These are phyloP conservation scores for Emmonsiellopsis sp. DNA, from an alignment of 2,329 filamentous ascomycete genomes.

Conservation along the genomic window DNA sequence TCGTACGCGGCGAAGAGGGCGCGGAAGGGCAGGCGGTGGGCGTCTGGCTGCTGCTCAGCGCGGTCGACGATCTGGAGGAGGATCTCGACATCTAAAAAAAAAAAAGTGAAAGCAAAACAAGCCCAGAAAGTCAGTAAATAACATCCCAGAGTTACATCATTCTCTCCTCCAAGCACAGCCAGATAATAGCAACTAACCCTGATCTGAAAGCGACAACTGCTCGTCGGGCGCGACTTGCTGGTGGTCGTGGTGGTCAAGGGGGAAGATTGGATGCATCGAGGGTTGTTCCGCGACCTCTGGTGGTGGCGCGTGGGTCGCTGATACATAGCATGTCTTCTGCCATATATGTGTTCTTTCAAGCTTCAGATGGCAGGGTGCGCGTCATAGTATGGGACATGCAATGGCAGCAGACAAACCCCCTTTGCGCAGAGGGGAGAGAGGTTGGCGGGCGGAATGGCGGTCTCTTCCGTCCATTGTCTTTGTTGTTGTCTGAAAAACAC, in stretches of 20 bases:
- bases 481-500: background rate
- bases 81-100: conserved; percentile 62
- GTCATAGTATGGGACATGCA: too few species aligned
- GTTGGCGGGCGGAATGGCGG: too few species aligned
- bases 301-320: conserved; percentile 31
- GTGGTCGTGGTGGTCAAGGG: conserved; percentile 22
- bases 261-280: conserved; percentile 41
- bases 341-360: too few species aligned
- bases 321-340: conserved; percentile 22
- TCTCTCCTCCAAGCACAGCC: background rate
- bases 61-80: conserved; percentile 66
- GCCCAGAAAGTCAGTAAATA: conserved; percentile 1
- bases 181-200: conserved; percentile 36
- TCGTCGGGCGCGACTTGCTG: conserved; percentile 30
- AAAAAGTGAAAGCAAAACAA: background rate
- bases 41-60: conserved; percentile 58
- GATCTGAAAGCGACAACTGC: conserved; percentile 46
- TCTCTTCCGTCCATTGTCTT: too few species aligned
- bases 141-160: background rate
- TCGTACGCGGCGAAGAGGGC: conserved; percentile 78
- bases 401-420: too few species aligned
- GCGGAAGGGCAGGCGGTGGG: conserved; percentile 59
- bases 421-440: too few species aligned
- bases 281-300: conserved; percentile 31
- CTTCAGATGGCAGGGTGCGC: too few species aligned